Conservation (phyloP, 2,329 filamentous ascomycete species). For the Exophiala dermatitidis region DNA sequence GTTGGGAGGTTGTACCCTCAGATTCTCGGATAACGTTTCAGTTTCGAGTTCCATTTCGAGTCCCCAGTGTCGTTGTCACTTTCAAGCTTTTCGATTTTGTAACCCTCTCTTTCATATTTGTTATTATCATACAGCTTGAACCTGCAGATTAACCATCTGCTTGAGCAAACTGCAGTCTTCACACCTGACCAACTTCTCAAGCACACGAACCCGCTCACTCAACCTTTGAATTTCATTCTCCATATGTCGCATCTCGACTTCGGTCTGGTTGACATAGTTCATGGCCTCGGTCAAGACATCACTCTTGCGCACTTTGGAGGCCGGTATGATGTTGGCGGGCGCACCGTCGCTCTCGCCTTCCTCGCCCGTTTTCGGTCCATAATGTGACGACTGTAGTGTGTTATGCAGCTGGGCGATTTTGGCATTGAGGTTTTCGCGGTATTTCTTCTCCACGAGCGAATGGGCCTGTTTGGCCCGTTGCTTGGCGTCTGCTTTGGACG, state of each 20-base stretch:
- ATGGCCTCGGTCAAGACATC: conserved; percentile 27
- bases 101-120: neutral
- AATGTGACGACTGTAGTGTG: conserved; percentile 23
- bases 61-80: too few species aligned
- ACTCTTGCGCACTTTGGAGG: conserved; percentile 24
- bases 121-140: conserved; percentile 15
- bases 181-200: conserved; percentile 23
- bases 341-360: conserved; percentile 14
- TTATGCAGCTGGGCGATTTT: conserved; percentile 26
- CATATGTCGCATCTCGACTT: conserved; percentile 27
- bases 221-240: conserved; percentile 24
- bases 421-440: conserved; percentile 27
- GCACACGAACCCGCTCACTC: conserved; percentile 18
- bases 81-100: neutral
- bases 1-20: too few species aligned
- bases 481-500: conserved; percentile 23
- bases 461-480: conserved; percentile 26
- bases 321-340: conserved; percentile 4
- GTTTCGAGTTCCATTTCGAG: too few species aligned
- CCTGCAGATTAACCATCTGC: conserved; percentile 22
- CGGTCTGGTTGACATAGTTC: conserved; percentile 26
- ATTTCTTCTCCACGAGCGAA: conserved; percentile 26
- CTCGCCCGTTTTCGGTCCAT: conserved; percentile 18
- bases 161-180: conserved; percentile 24
- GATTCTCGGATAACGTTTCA: too few species aligned